Evolutionary conservation across 371 early-diverging fungal genomes (phyloP).

Genomic region (Blakeslea trispora): DNA sequence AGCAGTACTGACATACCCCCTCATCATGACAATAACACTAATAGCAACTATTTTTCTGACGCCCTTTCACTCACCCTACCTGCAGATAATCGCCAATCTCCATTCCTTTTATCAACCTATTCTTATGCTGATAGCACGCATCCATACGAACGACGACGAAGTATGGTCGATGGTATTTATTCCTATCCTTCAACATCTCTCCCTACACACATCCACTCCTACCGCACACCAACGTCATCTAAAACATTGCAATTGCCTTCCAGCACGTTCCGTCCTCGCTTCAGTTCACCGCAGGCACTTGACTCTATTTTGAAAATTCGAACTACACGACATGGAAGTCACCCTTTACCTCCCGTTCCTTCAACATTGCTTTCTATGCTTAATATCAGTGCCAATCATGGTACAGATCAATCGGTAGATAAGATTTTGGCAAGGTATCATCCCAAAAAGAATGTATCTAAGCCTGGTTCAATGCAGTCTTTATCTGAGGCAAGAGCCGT

Average conservation of each 20-base stretch:
- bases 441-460: too few relatives aligned
- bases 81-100: constrained; percentile 8
- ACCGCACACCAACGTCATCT: not conserved
- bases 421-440: constrained; percentile 28
- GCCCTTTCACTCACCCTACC: constrained; percentile 17
- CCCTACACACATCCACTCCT: not conserved
- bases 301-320: constrained; percentile 21
- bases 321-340: constrained; percentile 31
- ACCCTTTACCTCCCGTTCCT: constrained; percentile 26
- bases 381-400: constrained; percentile 14
- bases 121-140: constrained; percentile 13
- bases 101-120: constrained; percentile 15
- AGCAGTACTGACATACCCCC: constrained; percentile 15
- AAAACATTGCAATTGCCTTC: constrained; percentile 7
- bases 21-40: not conserved
- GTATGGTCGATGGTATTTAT: constrained; percentile 33
- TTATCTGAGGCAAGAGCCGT: not conserved
- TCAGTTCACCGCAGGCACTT: constrained; percentile 28
- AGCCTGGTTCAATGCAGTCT: not conserved
- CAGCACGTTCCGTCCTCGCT: constrained; percentile 14
- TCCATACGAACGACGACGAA: constrained; percentile 29
- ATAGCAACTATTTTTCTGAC: not conserved
- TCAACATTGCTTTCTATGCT: constrained; percentile 20
- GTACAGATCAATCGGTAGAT: constrained; percentile 23
- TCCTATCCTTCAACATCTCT: constrained; percentile 10